These are phyloP conservation scores for Elsinoe arachidis DNA, from an alignment of 2,329 filamentous ascomycete species.

Conservation along the genomic window DNA sequence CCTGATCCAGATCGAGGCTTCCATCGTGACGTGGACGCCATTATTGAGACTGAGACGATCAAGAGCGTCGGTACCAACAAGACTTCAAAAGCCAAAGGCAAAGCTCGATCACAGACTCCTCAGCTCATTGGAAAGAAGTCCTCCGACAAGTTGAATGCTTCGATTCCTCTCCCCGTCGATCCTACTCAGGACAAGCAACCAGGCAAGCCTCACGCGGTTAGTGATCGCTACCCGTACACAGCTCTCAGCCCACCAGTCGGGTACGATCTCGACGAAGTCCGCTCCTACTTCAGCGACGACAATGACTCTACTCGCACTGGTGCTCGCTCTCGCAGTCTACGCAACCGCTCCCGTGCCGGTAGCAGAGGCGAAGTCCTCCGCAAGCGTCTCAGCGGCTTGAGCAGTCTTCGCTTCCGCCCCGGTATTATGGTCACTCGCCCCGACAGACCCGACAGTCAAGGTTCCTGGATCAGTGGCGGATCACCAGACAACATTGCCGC, in stretches of 20 bases:
- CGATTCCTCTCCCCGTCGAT: not conserved
- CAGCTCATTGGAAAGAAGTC: not conserved
- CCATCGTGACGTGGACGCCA: not conserved
- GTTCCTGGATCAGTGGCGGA: slow-evolving; percentile 12
- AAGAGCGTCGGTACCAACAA: not conserved
- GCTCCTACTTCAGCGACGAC: slow-evolving; percentile 35
- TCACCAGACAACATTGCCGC: not conserved
- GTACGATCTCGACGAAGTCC: slow-evolving; percentile 33
- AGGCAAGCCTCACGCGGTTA: slow-evolving; percentile 1
- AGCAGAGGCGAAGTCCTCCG: slow-evolving; percentile 29
- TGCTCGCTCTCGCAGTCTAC: not conserved
- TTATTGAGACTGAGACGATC: not conserved
- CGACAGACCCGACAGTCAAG: slow-evolving; percentile 21
- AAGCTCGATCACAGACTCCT: slow-evolving; percentile 1
- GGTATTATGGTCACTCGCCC: slow-evolving; percentile 17
- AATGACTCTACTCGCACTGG: slow-evolving; percentile 17
- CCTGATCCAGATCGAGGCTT: not conserved
- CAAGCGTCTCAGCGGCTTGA: slow-evolving; percentile 17
- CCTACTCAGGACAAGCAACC: not conserved
- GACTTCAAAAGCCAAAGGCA: not conserved
- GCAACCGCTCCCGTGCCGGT: slow-evolving; percentile 23
- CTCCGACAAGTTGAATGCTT: slow-evolving; percentile 4
- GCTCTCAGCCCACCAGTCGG: slow-evolving; percentile 35
- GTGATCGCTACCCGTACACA: slow-evolving; percentile 43
- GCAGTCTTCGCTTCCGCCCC: slow-evolving; percentile 16